These are phyloP conservation scores for Herpetomonas tarakana DNA, from an alignment of 208 protist genomes.

Conservation along the genomic window DNA sequence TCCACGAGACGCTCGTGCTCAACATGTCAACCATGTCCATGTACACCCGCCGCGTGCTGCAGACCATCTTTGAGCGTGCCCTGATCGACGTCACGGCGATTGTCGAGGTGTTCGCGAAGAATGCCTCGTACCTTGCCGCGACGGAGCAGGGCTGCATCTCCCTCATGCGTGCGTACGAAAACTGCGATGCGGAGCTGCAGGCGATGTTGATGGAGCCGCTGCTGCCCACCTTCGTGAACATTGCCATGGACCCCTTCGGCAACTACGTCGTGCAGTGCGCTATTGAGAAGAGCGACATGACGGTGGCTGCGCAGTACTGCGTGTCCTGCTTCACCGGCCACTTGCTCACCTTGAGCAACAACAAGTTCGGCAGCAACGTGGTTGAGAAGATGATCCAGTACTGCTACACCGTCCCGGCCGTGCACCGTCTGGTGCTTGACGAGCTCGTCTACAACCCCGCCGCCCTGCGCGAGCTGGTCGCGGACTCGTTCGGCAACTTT, in stretches of 20 bases:
- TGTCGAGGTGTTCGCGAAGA: constrained; percentile 54
- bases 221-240: constrained; percentile 55
- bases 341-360: constrained; percentile 70
- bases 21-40: constrained; percentile 80
- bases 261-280: constrained; percentile 92
- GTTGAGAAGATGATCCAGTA: constrained; percentile 75
- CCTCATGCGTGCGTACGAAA: constrained; percentile 83
- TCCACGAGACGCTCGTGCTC: constrained; percentile 69
- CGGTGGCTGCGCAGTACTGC: constrained; percentile 57
- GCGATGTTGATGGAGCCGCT: constrained; percentile 49
- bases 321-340: constrained; percentile 49
- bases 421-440: constrained; percentile 66
- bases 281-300: constrained; percentile 65
- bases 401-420: constrained; percentile 57
- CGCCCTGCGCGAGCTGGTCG: constrained; percentile 68
- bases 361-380: constrained; percentile 87
- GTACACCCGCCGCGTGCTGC: constrained; percentile 72
- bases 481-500: constrained; percentile 85
- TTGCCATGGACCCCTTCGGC: constrained; percentile 78
- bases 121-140: constrained; percentile 75
- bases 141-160: constrained; percentile 88
- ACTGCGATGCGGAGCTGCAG: constrained; percentile 53
- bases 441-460: constrained; percentile 82
- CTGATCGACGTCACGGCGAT: constrained; percentile 55
- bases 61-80: constrained; percentile 70